Evolutionary conservation across 306 rosid species (phyloP), one percentile per base, ranked within the genome.

Genomic region (Vachellia collinsii): DNA sequence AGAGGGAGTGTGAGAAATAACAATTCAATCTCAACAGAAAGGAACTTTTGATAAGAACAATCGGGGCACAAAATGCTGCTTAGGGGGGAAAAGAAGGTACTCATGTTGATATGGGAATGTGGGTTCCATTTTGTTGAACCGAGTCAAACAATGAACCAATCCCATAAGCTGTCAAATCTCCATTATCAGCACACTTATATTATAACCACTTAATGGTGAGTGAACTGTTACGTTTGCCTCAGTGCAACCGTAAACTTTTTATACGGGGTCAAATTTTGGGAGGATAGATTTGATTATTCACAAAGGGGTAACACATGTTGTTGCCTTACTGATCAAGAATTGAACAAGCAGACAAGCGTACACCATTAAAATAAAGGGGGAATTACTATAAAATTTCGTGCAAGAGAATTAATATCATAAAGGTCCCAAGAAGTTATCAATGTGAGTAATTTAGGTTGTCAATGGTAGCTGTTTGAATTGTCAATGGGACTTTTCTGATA

Each of bases 31-130:
- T 29, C 34, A 29, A 29, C 1, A 2, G 53, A 42, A n/a, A 59
- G 61, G 83, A 75, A 86, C 47, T 44, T n/a, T n/a, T n/a, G 82
- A 82, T 76, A 71, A 77, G 42, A 9, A 64, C 9, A 44, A n/a
- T 65, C 29, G 3, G 59, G 76, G 81, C 48, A 78, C 76, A 82
- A 5, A 69, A 85, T 74, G 48, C 53, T 20, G 37, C 47, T 39
- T 47, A 37, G 22, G 61, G 23, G 10, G n/a, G 9, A 8, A 69
- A 11, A 1, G 4, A 23, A 70, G 7, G 64, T 56, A 36, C 34
- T 43, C 13, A 4, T 71, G 7, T 9, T n/a, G 50, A 53, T 36
- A 64, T 41, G 71, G 79, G 74, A 34, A 59, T 7, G 76, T 58
- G 76, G 67, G 73, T 47, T 69, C 66, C 85, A 69, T 68, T 25